These are phyloP conservation scores for Rhododendron ferrugineum DNA, from an alignment of 148 eudicot genomes.

Conservation along the genomic window DNA sequence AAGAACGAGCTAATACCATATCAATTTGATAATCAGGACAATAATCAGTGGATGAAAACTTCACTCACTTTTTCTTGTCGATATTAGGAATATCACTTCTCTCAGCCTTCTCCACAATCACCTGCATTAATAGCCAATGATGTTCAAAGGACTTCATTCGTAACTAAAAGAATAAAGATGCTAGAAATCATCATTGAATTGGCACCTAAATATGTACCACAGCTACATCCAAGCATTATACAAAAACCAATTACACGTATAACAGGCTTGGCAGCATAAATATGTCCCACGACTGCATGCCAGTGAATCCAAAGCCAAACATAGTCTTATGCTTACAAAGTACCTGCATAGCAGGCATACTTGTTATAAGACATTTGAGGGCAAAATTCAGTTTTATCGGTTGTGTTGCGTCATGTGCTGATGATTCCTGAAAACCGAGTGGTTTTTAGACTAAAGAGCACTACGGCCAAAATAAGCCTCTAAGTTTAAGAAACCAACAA, in stretches of 20 bases:
- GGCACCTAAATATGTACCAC: background rate
- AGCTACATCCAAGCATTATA: background rate
- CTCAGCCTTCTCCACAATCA: constrained; percentile 72
- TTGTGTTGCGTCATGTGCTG: background rate
- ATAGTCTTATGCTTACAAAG: background rate
- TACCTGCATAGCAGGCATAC: background rate
- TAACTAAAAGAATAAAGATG: background rate
- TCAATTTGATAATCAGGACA: background rate
- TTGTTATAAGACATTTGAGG: background rate
- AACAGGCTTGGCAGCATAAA: background rate
- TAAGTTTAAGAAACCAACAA: background rate
- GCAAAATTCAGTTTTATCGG: background rate
- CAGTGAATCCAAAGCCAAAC: background rate
- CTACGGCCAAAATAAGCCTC: background rate
- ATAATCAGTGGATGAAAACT: background rate
- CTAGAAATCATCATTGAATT: background rate
- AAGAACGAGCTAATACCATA: background rate
- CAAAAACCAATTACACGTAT: background rate
- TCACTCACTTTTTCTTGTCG: constrained; percentile 63
- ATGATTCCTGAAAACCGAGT: background rate
- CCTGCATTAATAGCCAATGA: constrained; percentile 20
- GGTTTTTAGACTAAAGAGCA: background rate
- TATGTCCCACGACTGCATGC: background rate
- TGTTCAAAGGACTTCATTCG: background rate
- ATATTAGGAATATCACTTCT: constrained; percentile 68